phyloP scores from a whole-genome alignment of 139 green algal species.

The Choricystis sp. region DNA sequence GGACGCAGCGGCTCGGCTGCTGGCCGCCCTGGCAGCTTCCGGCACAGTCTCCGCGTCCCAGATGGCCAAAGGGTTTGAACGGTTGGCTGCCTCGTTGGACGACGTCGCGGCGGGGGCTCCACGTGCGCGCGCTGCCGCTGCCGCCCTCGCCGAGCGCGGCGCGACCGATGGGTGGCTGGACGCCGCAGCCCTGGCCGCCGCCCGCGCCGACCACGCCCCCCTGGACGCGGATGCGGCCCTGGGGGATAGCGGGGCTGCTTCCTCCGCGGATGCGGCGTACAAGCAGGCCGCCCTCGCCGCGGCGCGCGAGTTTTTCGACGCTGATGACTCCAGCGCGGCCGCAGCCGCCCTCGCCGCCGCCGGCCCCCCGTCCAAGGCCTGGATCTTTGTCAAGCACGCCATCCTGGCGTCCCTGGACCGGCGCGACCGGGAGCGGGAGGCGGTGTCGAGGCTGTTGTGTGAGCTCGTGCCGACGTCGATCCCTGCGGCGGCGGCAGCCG shows the following conservation, averaged over 20 bases:
- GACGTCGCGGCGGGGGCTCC: neutral
- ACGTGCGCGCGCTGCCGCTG: neutral
- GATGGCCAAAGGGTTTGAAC: neutral
- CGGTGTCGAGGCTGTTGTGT: slow-evolving; percentile 63
- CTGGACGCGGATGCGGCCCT: neutral
- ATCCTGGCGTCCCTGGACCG: slow-evolving; percentile 66
- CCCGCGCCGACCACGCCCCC: too few relatives aligned
- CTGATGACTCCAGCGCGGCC: slow-evolving; percentile 42
- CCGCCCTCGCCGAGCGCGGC: neutral
- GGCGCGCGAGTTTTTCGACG: slow-evolving; percentile 64
- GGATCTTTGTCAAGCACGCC: slow-evolving; percentile 84
- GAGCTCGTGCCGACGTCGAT: slow-evolving; percentile 16
- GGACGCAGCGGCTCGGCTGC: neutral
- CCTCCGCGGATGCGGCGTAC: neutral
- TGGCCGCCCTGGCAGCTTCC: neutral
- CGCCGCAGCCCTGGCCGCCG: too few relatives aligned
- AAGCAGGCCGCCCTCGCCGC: neutral
- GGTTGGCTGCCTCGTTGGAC: neutral
- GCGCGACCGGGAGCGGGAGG: slow-evolving; percentile 81
- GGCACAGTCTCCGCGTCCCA: neutral
- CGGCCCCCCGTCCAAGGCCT: slow-evolving; percentile 26
- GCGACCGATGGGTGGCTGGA: neutral
- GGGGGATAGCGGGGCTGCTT: too few relatives aligned
- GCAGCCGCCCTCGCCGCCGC: slow-evolving; percentile 34
- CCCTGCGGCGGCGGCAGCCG: slow-evolving; percentile 18